Base-by-base conservation (phyloP, 306 rosid genomes). In the Prunus mira region DNA sequence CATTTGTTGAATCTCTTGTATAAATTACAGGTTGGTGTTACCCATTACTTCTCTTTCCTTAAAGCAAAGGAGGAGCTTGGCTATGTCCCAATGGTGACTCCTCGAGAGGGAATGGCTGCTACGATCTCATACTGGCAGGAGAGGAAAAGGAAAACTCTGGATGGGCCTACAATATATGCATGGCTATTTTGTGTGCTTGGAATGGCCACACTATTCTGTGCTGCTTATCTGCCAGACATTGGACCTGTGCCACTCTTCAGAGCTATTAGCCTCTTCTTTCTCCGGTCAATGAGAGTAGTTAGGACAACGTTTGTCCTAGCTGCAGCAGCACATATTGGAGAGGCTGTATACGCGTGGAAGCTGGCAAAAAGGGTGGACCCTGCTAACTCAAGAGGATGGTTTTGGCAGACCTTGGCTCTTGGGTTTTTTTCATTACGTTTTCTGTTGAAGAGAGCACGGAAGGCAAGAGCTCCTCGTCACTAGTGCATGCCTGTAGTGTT, bases 11-110 rank as follows among this genome's bases (percentile, higher is more conserved):
- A 68, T 72, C 11, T 3, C 22, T 68, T 51, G 19, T 51, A 20
- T 47, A 52, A 32, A 4, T 71, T 30, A 78, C 90, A 95, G 98
- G 97, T 92, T 9, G 98, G 97, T 30, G 92, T 95, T 73, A 85
- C 89, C 54, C 94, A 92, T 76, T 88, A 89, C 81, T 92, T 90
- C 86, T 92, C 99, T 73, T 88, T 82, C 71, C 91, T 90, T 68
- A 92, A 95, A 84, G 99, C 99, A 55, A 95, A 73, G 90, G 84
- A 92, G 75, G 97, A 95, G 82, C 85, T 95, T 71, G 96, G 97
- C 25, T 95, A 92, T 79, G 84, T 84, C 57, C 97, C 97, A 56
- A 57, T 90, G 84, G 92, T 89, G 52, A 85, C 78, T 72, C 76
- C 96, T 28, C 81, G 25, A 61, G 98, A 95, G 81, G 98, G 98